Evolutionary conservation across 345 rosid species (phyloP).

Genomic region (Lagerstroemia speciosa): DNA sequence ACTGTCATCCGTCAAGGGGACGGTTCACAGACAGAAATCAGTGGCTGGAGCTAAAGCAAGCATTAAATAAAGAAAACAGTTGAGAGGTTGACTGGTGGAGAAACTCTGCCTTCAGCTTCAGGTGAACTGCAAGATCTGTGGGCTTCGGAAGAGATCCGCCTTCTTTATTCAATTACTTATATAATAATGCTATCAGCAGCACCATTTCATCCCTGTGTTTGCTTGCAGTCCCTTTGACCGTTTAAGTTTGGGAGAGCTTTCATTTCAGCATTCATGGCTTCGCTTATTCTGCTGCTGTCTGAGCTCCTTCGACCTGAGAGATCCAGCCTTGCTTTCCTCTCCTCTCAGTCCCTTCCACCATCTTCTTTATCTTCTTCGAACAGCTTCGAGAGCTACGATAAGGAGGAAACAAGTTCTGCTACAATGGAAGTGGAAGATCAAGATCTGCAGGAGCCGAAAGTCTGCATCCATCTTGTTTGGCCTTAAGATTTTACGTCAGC

Average conservation of each 20-base stretch:
- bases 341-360: neutral
- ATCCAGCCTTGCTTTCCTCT: slow-evolving; percentile 1
- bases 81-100: too few species aligned
- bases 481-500: neutral
- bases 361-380: neutral
- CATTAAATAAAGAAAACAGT: too few species aligned
- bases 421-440: neutral
- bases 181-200: too few species aligned
- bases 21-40: neutral
- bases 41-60: neutral
- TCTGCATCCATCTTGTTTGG: slow-evolving; percentile 14
- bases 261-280: slow-evolving; percentile 6
- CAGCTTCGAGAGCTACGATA: neutral
- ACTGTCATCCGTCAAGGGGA: too few species aligned
- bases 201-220: too few species aligned
- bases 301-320: slow-evolving; percentile 8
- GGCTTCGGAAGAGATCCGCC: too few species aligned
- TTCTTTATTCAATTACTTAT: too few species aligned
- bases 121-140: too few species aligned
- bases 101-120: too few species aligned
- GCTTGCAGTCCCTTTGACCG: neutral
- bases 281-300: slow-evolving; percentile 13
- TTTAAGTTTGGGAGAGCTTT: neutral
- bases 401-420: neutral
- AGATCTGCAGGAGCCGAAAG: slow-evolving; percentile 4